These are phyloP conservation scores for Plectosphaerella cucumerina DNA, from an alignment of 2,329 filamentous ascomycete species.

Conservation along the genomic window DNA sequence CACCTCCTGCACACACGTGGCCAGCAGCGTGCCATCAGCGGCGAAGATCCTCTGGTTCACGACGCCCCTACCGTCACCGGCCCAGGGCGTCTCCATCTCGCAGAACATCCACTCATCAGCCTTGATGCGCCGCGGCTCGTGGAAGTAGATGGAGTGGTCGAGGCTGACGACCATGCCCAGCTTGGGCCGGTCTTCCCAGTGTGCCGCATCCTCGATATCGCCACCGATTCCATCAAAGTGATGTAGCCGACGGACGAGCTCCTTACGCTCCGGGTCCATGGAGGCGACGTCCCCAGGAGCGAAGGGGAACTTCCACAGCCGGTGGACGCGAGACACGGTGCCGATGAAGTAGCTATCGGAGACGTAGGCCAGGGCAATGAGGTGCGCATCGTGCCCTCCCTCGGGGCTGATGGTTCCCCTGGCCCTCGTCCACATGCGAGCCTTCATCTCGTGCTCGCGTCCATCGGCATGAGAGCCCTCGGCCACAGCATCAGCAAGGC, in stretches of 20 bases:
- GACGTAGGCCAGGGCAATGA: constrained; percentile 88
- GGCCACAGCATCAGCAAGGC: constrained; percentile 5
- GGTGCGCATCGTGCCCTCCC: constrained; percentile 75
- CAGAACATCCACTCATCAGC: constrained; percentile 75
- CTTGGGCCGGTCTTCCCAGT: constrained; percentile 47
- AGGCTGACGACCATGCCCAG: constrained; percentile 84
- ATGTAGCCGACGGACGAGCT: constrained; percentile 31
- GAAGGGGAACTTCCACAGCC: constrained; percentile 69
- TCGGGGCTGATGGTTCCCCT: constrained; percentile 67
- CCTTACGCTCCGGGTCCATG: constrained; percentile 35
- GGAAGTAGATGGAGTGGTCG: constrained; percentile 71
- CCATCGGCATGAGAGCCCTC: background rate
- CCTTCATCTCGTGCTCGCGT: constrained; percentile 52
- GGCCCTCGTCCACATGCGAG: constrained; percentile 71
- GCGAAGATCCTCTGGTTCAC: constrained; percentile 73
- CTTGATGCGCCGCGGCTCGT: constrained; percentile 52
- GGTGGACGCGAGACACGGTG: constrained; percentile 76
- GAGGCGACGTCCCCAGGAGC: constrained; percentile 48
- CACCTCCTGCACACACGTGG: constrained; percentile 77
- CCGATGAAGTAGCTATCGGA: constrained; percentile 92
- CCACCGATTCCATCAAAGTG: constrained; percentile 39
- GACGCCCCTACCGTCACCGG: constrained; percentile 70
- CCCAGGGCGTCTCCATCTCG: constrained; percentile 79
- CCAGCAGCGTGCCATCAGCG: constrained; percentile 66
- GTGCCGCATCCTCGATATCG: constrained; percentile 36